Evolutionary conservation across 164 flowering plant species (phyloP), one percentile per base, ranked within the genome.

Genomic region (Santalum album): DNA sequence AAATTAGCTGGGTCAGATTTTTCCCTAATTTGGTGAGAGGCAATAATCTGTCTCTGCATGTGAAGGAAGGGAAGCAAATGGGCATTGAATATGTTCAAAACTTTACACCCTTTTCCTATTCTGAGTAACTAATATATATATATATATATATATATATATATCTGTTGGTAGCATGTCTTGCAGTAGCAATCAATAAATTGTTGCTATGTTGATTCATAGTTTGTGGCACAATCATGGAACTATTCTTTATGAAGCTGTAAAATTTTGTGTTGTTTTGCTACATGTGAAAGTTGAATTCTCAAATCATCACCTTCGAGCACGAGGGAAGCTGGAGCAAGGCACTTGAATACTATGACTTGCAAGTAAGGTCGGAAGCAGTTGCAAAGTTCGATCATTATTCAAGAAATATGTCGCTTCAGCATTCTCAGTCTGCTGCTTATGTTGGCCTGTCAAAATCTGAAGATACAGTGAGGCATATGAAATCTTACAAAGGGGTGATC

Each of bases 311-410:
- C 60, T 84, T 68, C 59, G 99, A 92, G 72, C 99, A 92, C 35
- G 99, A 92, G 75, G 96, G 96, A 49, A 85, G 83, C 48, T 89
- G 99, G 99, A 78, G 79, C 65, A 87, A 85, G 70, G 99, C 96
- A 51, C 91, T 92, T 56, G 96, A 92, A 66, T 85, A 73, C 61
- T 85, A 92, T 78, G 99, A 92, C 70, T 67, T 92, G 51, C 94
- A 80, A 79, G 79, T 83, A 32, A 78, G 90, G 58, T 76, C 92
- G 40, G 71, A 63, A 46, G 66, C 67, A 60, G 45, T 61, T 42
- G 54, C 48, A 16, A 67, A 57, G 63, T 52, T 29, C 46, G 66
- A 61, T 62, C 64, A 49, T 19, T 15, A 43, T 52, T 65, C 63
- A n/a, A 54, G 47, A 36, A 58, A 51, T 42, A 61, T 62, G 38